Evolutionary conservation across 2,329 filamentous ascomycete species (phyloP).

Genomic region (Triangularia verruculosa): DNA sequence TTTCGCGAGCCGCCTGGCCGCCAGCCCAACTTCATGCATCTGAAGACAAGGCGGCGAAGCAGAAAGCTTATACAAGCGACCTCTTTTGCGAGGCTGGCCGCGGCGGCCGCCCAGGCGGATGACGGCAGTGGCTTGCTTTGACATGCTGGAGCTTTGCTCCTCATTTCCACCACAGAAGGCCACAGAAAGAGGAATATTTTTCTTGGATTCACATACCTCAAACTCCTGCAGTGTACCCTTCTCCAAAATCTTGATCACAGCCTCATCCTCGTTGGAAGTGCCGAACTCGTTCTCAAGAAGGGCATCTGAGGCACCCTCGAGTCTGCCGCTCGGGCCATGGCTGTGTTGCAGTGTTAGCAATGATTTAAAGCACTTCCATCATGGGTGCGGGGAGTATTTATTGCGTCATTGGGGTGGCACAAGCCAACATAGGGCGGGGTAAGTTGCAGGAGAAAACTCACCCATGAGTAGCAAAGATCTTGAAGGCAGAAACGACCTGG

Average conservation of each 20-base stretch:
- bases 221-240: constrained; percentile 66
- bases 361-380: background rate
- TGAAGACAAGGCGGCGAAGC: background rate
- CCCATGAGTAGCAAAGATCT: constrained; percentile 88
- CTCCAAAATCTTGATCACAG: constrained; percentile 77
- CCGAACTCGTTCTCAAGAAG: constrained; percentile 84
- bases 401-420: background rate
- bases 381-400: background rate
- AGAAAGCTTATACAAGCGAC: background rate
- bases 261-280: constrained; percentile 73
- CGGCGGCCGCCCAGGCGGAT: background rate
- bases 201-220: constrained; percentile 41
- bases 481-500: constrained; percentile 82
- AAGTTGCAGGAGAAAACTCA: constrained; percentile 48
- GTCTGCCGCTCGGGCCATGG: constrained; percentile 79
- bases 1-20: constrained; percentile 17
- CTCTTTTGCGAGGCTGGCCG: background rate
- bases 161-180: background rate
- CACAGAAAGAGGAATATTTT: background rate
- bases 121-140: background rate
- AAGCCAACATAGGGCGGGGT: background rate
- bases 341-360: constrained; percentile 45
- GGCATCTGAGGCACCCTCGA: constrained; percentile 72
- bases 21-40: background rate
- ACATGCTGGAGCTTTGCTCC: background rate